Evolutionary conservation across 2,329 filamentous ascomycete species (phyloP), one percentile per base, ranked within the genome.

Genomic region (Aspergillus pseudoviridinutans): DNA sequence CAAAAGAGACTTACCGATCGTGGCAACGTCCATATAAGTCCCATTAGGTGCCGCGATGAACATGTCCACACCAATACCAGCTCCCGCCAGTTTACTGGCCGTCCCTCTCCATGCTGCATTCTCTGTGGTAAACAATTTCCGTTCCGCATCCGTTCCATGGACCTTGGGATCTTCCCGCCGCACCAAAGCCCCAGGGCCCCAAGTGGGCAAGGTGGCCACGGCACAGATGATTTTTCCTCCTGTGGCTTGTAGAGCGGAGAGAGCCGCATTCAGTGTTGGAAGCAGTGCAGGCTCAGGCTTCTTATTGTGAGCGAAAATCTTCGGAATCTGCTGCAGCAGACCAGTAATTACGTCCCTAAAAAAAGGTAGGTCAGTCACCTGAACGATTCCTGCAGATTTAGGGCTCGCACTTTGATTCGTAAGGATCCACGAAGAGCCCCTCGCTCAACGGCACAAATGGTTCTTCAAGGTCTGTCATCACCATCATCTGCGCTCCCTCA

Each of bases 391-490:
- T 5, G n/a, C 28, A 9, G 17, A 29, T 49, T 1, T 14, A 20
- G 32, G 20, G n/a, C 35, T 67, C 79, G 55, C 77, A 85, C 80
- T 89, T 93, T 49, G 91, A 94, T 73, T 96, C 91, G 66, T 92
- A 87, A 1, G 94, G 92, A 73, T 99, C 93, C 17, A 97, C 93
- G 72, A 97, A 97, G 9, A 99, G 81, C 17, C 93, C 92, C 57
- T 96, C 90, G 61, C 90, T 91, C 20, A 99, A 80, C 2, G 94
- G 92, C 17, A 97, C 87, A 72, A 99, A 99, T 0, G 94, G 94
- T 64, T 99, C 94, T 68, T 97, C 92, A 51, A 99, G 84, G 71
- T 99, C 94, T 3, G 94, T 90, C 91, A 99, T 96, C 52, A 99
- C 92, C 80, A 99, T 86, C 91, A 99, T 97, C 71, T 99, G 94